Evolutionary conservation across 2,329 filamentous ascomycete genomes (phyloP).

Genomic region (Microcera coccophila): DNA sequence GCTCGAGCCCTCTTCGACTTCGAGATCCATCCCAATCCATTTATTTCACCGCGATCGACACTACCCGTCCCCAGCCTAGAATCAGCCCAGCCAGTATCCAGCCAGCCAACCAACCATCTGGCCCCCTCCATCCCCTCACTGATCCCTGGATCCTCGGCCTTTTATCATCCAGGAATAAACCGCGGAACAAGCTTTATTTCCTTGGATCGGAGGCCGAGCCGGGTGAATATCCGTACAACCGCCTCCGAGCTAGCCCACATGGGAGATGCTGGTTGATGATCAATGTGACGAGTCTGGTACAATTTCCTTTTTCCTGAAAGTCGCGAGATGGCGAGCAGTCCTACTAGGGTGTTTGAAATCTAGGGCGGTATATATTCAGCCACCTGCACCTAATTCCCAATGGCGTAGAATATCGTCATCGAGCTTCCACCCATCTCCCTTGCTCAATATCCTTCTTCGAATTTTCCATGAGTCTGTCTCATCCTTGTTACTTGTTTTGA

Average conservation of each 20-base stretch:
- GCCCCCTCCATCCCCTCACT: not conserved
- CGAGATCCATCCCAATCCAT: not conserved
- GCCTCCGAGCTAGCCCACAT: too few relatives aligned
- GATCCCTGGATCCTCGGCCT: not conserved
- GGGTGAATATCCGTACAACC: too few relatives aligned
- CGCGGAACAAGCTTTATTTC: not conserved
- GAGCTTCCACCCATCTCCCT: not conserved
- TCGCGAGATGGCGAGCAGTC: constrained; percentile 1
- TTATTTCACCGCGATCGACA: not conserved
- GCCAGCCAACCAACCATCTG: not conserved
- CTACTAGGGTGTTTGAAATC: not conserved
- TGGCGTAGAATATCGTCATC: not conserved
- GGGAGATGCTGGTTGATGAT: not conserved
- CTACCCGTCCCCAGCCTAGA: not conserved
- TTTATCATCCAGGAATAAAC: not conserved
- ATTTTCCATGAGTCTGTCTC: not conserved
- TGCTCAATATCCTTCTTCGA: not conserved
- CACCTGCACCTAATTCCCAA: not conserved
- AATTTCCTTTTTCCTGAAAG: not conserved
- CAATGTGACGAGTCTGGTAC: not conserved
- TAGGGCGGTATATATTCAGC: not conserved
- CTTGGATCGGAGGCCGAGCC: not conserved
- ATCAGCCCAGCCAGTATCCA: not conserved
- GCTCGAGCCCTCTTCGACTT: too few relatives aligned
- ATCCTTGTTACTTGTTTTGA: too few relatives aligned